Evolutionary conservation across 2,329 filamentous ascomycete genomes (phyloP).

Genomic region (Ustulina deusta): DNA sequence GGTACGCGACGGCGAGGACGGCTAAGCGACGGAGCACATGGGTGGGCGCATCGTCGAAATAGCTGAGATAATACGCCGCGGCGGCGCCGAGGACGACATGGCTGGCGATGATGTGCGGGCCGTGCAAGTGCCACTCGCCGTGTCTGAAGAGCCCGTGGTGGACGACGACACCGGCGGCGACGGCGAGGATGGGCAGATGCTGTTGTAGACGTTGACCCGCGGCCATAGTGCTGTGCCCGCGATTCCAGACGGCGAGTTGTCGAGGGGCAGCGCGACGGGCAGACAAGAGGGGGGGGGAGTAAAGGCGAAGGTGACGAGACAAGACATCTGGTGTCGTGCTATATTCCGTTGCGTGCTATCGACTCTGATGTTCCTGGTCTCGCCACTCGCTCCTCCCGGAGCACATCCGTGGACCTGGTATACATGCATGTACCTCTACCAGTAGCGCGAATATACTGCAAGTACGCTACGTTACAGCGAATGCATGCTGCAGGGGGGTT

Average conservation of each 20-base stretch:
- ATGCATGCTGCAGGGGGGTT: constrained; percentile 5
- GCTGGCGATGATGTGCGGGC: constrained; percentile 36
- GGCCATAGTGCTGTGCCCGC: constrained; percentile 17
- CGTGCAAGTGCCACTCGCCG: constrained; percentile 42
- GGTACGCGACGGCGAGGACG: constrained; percentile 30
- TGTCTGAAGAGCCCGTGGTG: constrained; percentile 41
- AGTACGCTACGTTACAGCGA: neutral
- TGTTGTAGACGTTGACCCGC: constrained; percentile 15
- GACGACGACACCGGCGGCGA: constrained; percentile 32
- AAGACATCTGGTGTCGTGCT: neutral
- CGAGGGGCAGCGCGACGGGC: neutral
- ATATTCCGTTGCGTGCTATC: neutral
- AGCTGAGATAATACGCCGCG: constrained; percentile 25
- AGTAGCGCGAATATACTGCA: neutral
- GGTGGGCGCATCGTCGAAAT: neutral
- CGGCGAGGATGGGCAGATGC: constrained; percentile 32
- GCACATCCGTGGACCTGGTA: no score
- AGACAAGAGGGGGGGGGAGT: neutral
- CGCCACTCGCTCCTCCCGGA: neutral
- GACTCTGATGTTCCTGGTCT: neutral
- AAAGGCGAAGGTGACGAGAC: neutral
- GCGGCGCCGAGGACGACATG: constrained; percentile 32
- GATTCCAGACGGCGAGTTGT: neutral
- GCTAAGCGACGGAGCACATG: constrained; percentile 15
- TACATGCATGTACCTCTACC: neutral